Evolutionary conservation across 2,329 filamentous ascomycete species (phyloP), one percentile per base, ranked within the genome.

Genomic region (Rhynchosporium graminicola): DNA sequence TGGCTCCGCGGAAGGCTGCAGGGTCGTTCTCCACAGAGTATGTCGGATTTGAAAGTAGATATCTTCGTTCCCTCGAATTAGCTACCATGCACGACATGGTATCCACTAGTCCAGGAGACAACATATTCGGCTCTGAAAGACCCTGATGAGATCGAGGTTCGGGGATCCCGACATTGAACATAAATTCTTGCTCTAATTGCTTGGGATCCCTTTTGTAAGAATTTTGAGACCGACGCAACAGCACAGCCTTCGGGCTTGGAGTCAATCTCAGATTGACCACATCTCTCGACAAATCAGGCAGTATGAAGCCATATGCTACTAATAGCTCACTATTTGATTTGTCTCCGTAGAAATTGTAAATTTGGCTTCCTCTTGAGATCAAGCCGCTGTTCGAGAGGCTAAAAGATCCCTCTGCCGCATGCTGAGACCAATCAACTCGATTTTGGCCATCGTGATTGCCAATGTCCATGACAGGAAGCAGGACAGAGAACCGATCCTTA

Each of bases 251-350:
- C 26, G 38, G 38, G 6, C 51, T n/a, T 2, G 71, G 69, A 8
- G 59, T 68, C 20, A 74, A 36, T 61, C 68, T 72, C 3, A 73
- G 46, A 42, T 73, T 71, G 10, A 71, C 68, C 20, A 59, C 43
- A 61, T 86, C 74, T 4, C 70, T 73, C 0, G 67, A 45, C 7
- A 48, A 7, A n/a, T 62, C 75, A 73, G 81, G 79, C 0, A 87
- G 71, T 65, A 83, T 78, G 70, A 88, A 88, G 2, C 85, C 85
- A 69, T 89, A 89, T 0, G 82, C 85, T 1, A 88, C 76, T 0
- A 89, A 78, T 29, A 89, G 77, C 76, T 91, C 87, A 63, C 87
- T 88, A 69, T 92, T 92, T 6, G 88, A 90, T 74, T 91, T 90
- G n/a, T 79, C 76, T 36, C 89, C 89, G 71, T 92, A 92, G 73